Percentiles rank a stretch among this genome's conserved stretches.
Conservation (phyloP, 768 basidiomycete species). For the Leccinum incarnatum region DNA sequence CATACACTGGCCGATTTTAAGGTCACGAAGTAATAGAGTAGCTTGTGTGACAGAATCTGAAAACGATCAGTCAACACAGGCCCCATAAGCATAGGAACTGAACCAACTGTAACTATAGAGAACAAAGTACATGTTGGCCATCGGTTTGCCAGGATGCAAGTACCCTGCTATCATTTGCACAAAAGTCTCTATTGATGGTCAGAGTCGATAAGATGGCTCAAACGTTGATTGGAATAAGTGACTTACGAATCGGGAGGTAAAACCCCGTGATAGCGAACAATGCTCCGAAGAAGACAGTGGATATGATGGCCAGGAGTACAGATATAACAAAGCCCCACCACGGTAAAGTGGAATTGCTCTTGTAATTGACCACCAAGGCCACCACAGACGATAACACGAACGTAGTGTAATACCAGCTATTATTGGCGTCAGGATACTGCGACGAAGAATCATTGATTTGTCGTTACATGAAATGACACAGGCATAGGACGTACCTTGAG, state of each 20-base stretch:
- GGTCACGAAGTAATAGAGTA: slow-evolving; percentile 50
- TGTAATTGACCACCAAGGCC: slow-evolving; percentile 54
- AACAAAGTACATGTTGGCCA: slow-evolving; percentile 44
- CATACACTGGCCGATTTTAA: slow-evolving; percentile 42
- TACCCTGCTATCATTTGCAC: slow-evolving; percentile 39
- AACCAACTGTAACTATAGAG: slow-evolving; percentile 47
- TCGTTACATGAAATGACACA: slow-evolving; percentile 7
- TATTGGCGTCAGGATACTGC: slow-evolving; percentile 34
- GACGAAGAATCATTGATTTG: not conserved
- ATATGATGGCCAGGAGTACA: slow-evolving; percentile 48
- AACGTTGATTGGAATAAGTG: not conserved
- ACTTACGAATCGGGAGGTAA: slow-evolving; percentile 19
- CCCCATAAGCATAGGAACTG: not conserved
- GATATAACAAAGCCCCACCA: slow-evolving; percentile 59
- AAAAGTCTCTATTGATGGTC: slow-evolving; percentile 19
- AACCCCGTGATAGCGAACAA: slow-evolving; percentile 49
- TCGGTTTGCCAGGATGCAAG: slow-evolving; percentile 36
- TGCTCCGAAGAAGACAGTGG: slow-evolving; percentile 52
- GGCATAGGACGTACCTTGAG: slow-evolving; percentile 25
- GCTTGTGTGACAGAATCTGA: slow-evolving; percentile 54
- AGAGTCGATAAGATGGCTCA: not conserved
- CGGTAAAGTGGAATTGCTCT: slow-evolving; percentile 50
- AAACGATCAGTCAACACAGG: slow-evolving; percentile 20
- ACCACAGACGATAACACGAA: slow-evolving; percentile 39
- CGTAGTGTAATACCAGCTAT: slow-evolving; percentile 32